phyloP scores from a whole-genome alignment of 2,329 filamentous ascomycete genomes.

The Leptographium radiaticola region DNA sequence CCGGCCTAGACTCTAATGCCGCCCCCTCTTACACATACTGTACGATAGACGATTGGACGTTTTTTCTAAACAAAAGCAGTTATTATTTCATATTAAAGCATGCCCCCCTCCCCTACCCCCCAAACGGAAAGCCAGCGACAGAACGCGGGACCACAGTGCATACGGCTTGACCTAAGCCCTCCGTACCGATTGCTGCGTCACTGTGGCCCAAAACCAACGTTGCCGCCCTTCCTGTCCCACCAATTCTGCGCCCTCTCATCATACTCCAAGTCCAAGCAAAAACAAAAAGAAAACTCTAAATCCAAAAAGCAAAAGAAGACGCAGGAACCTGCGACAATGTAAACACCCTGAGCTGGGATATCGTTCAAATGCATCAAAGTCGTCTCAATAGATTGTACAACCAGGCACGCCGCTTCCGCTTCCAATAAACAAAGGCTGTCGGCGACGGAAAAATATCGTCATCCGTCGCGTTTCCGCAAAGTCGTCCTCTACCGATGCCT shows the following conservation, averaged over 20 bases:
- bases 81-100: not conserved
- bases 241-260: not conserved
- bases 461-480: too few relatives aligned
- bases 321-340: not conserved
- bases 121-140: not conserved
- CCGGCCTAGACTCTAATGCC: not conserved
- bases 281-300: not conserved
- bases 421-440: not conserved
- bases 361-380: not conserved
- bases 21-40: not conserved
- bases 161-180: not conserved
- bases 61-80: not conserved
- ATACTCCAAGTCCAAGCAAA: not conserved
- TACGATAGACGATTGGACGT: not conserved
- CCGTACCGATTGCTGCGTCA: not conserved
- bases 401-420: not conserved
- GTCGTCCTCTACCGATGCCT: too few relatives aligned
- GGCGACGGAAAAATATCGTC: not conserved
- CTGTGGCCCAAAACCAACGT: not conserved
- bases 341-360: not conserved
- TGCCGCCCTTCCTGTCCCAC: slow-evolving; percentile 1
- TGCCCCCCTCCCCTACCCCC: not conserved
- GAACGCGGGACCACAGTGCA: not conserved
- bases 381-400: not conserved
- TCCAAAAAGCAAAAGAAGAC: not conserved